phyloP scores from a whole-genome alignment of 139 green algal species.

The Limnomonas spitsbergensis region DNA sequence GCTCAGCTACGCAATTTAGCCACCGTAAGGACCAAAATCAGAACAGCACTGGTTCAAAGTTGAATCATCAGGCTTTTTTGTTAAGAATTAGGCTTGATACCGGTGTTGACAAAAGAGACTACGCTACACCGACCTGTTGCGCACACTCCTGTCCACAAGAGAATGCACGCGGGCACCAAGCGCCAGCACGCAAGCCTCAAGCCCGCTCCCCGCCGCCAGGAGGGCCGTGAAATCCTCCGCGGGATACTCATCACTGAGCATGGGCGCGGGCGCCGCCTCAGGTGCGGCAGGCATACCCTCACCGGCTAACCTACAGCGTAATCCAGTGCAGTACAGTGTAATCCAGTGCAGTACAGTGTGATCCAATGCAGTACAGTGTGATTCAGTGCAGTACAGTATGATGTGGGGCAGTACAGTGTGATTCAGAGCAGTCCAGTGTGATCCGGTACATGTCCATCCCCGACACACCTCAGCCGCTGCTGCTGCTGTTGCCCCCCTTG shows the following conservation, averaged over 20 bases:
- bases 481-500: not conserved
- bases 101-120: not conserved
- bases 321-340: not conserved
- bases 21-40: too few relatives aligned
- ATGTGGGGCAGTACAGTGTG: not conserved
- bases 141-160: not conserved
- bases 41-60: too few relatives aligned
- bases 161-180: not conserved
- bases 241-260: not conserved
- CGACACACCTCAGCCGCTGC: not conserved
- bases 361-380: not conserved
- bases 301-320: not conserved
- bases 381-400: not conserved
- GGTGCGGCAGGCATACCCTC: not conserved
- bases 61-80: not conserved
- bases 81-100: not conserved
- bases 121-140: not conserved
- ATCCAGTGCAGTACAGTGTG: not conserved
- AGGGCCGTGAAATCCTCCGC: not conserved
- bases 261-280: not conserved
- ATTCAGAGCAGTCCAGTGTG: not conserved
- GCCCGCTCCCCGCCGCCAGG: not conserved
- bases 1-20: too few relatives aligned
- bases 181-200: not conserved
- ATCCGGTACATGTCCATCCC: not conserved